Conservation (phyloP, 306 rosid genomes). For the Clitoria ternatea region DNA sequence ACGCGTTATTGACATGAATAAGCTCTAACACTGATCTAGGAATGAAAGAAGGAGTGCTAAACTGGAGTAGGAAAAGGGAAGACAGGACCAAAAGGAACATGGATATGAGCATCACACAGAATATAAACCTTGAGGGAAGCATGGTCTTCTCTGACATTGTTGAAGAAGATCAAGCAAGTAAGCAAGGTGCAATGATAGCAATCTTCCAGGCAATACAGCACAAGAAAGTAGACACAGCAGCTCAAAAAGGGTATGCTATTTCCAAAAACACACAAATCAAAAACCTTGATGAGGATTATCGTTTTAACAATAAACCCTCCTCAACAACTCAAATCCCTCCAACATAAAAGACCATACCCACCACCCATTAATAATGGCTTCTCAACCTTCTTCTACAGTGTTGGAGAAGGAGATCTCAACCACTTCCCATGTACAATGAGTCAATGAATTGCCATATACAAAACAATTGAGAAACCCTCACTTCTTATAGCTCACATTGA, state of each 20-base stretch:
- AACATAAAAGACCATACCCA: background rate
- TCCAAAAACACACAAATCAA: constrained; percentile 7
- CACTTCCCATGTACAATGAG: background rate
- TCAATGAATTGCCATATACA: background rate
- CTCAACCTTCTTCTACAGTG: constrained; percentile 23
- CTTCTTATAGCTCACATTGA: background rate
- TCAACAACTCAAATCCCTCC: constrained; percentile 17
- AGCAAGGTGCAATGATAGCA: background rate
- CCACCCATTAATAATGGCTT: constrained; percentile 13
- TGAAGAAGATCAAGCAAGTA: constrained; percentile 12
- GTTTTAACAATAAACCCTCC: background rate
- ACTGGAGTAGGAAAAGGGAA: constrained; percentile 69
- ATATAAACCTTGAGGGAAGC: constrained; percentile 60
- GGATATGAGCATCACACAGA: constrained; percentile 56
- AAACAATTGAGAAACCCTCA: background rate
- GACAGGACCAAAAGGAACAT: constrained; percentile 73
- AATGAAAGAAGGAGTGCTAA: constrained; percentile 51
- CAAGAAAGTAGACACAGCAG: background rate
- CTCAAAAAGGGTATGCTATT: constrained; percentile 5
- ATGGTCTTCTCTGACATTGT: constrained; percentile 74
- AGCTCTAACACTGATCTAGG: constrained; percentile 75
- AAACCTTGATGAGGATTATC: background rate
- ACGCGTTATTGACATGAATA: constrained; percentile 60
- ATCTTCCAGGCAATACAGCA: constrained; percentile 1
- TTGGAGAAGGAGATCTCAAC: constrained; percentile 18